Evolutionary conservation across 352 stramenopile genomes (phyloP).

Genomic region (Phytopythium chamaehyphon): DNA sequence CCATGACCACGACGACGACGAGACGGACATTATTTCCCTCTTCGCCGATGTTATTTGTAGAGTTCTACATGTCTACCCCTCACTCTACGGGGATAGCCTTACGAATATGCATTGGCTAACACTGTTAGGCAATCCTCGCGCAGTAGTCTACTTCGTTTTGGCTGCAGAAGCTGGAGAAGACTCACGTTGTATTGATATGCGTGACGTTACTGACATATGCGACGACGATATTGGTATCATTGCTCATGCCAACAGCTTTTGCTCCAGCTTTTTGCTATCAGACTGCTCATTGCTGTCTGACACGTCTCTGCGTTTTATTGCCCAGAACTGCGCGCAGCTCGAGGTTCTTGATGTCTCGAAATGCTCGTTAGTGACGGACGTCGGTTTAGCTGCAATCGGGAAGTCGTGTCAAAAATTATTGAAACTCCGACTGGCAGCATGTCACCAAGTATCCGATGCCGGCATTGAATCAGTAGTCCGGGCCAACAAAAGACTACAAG

Average conservation of each 20-base stretch:
- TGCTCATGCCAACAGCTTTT: slow-evolving; percentile 48
- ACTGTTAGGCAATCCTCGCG: slow-evolving; percentile 38
- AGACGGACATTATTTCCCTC: slow-evolving; percentile 30
- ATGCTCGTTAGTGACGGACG: slow-evolving; percentile 62
- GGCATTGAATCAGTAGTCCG: slow-evolving; percentile 66
- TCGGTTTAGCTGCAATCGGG: slow-evolving; percentile 33
- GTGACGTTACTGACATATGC: slow-evolving; percentile 39
- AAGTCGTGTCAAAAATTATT: slow-evolving; percentile 55
- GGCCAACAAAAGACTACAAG: slow-evolving; percentile 41
- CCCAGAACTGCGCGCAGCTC: slow-evolving; percentile 51
- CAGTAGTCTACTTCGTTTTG: slow-evolving; percentile 63
- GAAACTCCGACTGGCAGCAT: slow-evolving; percentile 45
- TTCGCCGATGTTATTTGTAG: slow-evolving; percentile 73
- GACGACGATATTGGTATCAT: slow-evolving; percentile 63
- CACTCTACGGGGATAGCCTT: slow-evolving; percentile 63
- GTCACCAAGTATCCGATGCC: slow-evolving; percentile 70
- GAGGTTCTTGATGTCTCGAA: slow-evolving; percentile 77
- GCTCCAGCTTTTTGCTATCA: slow-evolving; percentile 32
- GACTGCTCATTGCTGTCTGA: slow-evolving; percentile 39
- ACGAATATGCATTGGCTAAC: slow-evolving; percentile 66
- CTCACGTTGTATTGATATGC: slow-evolving; percentile 44
- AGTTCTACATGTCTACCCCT: slow-evolving; percentile 55
- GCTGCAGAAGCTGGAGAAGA: slow-evolving; percentile 52
- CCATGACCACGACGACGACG: slow-evolving; percentile 34
- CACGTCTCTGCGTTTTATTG: slow-evolving; percentile 31